A percentile compares a stretch with the other conserved stretches of the same genome.
Evolutionary conservation across 805 yeast genomes (phyloP).

Genomic region (Schwanniomyces pseudopolymorphus): DNA sequence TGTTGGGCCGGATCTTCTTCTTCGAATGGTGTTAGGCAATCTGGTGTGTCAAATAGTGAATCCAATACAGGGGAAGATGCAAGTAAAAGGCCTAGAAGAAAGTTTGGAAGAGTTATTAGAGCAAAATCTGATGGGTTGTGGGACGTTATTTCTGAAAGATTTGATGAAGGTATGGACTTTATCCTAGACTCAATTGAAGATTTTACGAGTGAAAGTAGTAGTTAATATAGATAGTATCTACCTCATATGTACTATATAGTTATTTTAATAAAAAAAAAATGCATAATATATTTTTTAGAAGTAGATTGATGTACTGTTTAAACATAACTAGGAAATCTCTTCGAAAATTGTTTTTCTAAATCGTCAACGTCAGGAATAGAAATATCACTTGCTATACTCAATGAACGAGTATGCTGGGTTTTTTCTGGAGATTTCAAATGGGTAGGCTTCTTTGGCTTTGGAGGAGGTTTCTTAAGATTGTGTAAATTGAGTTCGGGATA

Average conservation of each 20-base stretch:
- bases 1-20: constrained; percentile 67
- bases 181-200: constrained; percentile 78
- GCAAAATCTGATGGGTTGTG: constrained; percentile 72
- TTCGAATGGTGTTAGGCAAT: constrained; percentile 21
- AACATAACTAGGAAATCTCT: constrained; percentile 61
- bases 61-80: constrained; percentile 25
- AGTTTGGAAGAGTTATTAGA: constrained; percentile 84
- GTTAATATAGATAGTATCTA: not conserved
- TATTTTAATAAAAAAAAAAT: not conserved
- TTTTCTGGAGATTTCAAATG: constrained; percentile 42
- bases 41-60: constrained; percentile 10
- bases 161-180: constrained; percentile 84
- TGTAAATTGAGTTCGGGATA: not conserved
- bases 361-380: constrained; percentile 57
- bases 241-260: constrained; percentile 1
- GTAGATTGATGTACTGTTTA: constrained; percentile 14
- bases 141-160: constrained; percentile 75
- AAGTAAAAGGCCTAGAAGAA: constrained; percentile 77
- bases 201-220: constrained; percentile 17
- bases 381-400: constrained; percentile 40
- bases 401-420: constrained; percentile 17
- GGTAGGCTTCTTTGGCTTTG: constrained; percentile 65
- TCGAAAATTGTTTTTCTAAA: constrained; percentile 55
- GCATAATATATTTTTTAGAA: not conserved
- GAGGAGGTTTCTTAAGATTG: constrained; percentile 47